Evolutionary conservation across 805 yeast genomes (phyloP).

Genomic region (Ogataea angusta): DNA sequence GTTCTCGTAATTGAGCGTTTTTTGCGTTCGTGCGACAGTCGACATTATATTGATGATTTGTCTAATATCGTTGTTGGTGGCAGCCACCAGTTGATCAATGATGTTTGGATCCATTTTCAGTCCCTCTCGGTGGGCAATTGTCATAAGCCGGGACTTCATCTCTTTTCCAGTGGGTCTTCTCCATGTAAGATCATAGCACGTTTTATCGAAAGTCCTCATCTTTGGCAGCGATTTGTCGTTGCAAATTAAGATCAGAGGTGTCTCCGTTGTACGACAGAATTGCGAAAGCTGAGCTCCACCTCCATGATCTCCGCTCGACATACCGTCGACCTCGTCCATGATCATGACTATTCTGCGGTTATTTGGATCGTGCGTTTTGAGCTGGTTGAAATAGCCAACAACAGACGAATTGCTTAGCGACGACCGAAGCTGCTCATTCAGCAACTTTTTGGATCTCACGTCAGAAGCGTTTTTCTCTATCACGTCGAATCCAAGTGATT

Average conservation of each 20-base stretch:
- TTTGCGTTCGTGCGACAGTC: constrained; percentile 74
- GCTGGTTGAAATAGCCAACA: constrained; percentile 62
- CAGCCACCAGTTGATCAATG: constrained; percentile 77
- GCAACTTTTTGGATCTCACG: constrained; percentile 76
- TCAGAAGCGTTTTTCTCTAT: constrained; percentile 85
- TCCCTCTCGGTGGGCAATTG: constrained; percentile 84
- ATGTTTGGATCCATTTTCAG: constrained; percentile 75
- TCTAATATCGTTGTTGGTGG: constrained; percentile 88
- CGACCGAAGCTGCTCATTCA: constrained; percentile 65
- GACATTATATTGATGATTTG: constrained; percentile 89
- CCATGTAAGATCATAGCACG: constrained; percentile 75
- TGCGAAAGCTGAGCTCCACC: constrained; percentile 94
- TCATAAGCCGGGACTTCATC: constrained; percentile 79
- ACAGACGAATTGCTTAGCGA: constrained; percentile 81
- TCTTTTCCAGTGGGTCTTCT: constrained; percentile 84
- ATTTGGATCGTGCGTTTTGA: constrained; percentile 18
- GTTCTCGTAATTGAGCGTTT: constrained; percentile 57
- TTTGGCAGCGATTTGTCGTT: constrained; percentile 90
- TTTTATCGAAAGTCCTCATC: constrained; percentile 92
- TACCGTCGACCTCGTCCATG: constrained; percentile 99
- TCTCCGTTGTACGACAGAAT: constrained; percentile 77
- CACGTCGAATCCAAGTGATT: constrained; percentile 65
- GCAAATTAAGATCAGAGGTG: constrained; percentile 91
- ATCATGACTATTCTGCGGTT: constrained; percentile 69
- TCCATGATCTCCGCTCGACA: constrained; percentile 98